A percentile compares a stretch with the other conserved stretches of the same genome.
phyloP scores from a whole-genome alignment of 257 asterid genomes.

The Lycium ferocissimum region DNA sequence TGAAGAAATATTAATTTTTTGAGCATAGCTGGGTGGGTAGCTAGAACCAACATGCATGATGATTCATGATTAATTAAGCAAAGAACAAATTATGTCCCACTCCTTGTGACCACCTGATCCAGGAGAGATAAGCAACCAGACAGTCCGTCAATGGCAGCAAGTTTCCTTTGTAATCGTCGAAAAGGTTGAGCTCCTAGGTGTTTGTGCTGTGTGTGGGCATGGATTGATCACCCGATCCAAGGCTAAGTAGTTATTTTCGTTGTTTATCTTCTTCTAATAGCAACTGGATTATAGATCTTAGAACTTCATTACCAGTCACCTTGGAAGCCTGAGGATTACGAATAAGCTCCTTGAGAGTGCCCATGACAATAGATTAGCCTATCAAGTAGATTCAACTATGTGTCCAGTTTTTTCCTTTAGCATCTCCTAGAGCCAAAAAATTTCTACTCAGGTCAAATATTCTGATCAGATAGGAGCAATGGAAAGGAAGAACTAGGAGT shows the following conservation, averaged over 20 bases:
- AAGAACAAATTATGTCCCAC: background rate
- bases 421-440: too few species aligned
- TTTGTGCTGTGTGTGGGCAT: background rate
- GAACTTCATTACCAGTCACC: slow-evolving; percentile 67
- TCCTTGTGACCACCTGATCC: background rate
- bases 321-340: slow-evolving; percentile 40
- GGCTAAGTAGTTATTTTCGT: slow-evolving; percentile 31
- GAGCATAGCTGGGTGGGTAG: background rate
- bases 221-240: background rate
- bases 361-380: too few species aligned
- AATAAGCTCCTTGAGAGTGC: too few species aligned
- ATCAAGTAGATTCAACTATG: too few species aligned
- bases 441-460: too few species aligned
- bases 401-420: too few species aligned
- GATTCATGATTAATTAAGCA: background rate
- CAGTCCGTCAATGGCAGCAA: background rate
- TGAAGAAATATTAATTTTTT: background rate
- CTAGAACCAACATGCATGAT: background rate
- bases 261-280: slow-evolving; percentile 87
- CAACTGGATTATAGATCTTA: slow-evolving; percentile 79
- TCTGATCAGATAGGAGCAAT: too few species aligned
- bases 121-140: background rate
- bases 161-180: background rate
- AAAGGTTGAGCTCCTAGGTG: background rate
- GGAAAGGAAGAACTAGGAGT: too few species aligned